Conservation (phyloP, 768 basidiomycete genomes). For the Suillus subluteus region DNA sequence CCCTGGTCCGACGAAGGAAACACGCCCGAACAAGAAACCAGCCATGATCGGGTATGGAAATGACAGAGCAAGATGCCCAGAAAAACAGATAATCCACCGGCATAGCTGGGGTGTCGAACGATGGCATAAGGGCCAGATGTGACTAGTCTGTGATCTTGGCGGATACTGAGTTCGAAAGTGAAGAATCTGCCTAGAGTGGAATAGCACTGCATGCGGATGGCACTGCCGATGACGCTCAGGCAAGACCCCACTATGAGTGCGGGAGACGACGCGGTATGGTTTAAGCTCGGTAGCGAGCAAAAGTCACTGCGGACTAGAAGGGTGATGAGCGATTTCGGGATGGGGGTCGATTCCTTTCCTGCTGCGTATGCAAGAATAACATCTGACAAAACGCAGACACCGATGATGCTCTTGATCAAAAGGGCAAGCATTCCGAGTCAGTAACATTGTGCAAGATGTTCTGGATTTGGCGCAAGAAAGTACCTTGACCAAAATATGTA, state of each 20-base stretch:
- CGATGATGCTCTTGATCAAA: not conserved
- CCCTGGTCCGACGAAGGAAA: slow-evolving; percentile 7
- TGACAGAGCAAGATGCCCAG: slow-evolving; percentile 10
- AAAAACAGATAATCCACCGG: slow-evolving; percentile 10
- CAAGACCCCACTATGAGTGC: slow-evolving; percentile 23
- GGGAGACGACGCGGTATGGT: not conserved
- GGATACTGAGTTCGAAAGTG: slow-evolving; percentile 45
- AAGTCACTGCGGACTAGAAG: slow-evolving; percentile 7
- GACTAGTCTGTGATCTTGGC: slow-evolving; percentile 39
- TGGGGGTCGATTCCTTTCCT: not conserved
- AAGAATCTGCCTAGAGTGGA: slow-evolving; percentile 38
- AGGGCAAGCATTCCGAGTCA: not conserved
- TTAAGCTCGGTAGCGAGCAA: not conserved
- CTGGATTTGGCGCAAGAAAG: not conserved
- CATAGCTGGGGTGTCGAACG: slow-evolving; percentile 43
- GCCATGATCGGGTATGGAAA: slow-evolving; percentile 14
- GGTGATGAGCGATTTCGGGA: not conserved
- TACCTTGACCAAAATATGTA: not conserved
- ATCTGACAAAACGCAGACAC: slow-evolving; percentile 5
- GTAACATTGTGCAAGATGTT: not conserved
- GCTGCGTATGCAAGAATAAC: not conserved
- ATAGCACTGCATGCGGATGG: slow-evolving; percentile 39
- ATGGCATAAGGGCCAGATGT: slow-evolving; percentile 42
- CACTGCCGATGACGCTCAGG: slow-evolving; percentile 25
- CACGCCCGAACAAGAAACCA: slow-evolving; percentile 10